phyloP scores from a whole-genome alignment of 164 flowering plant species.

The Akebia trifoliata region DNA sequence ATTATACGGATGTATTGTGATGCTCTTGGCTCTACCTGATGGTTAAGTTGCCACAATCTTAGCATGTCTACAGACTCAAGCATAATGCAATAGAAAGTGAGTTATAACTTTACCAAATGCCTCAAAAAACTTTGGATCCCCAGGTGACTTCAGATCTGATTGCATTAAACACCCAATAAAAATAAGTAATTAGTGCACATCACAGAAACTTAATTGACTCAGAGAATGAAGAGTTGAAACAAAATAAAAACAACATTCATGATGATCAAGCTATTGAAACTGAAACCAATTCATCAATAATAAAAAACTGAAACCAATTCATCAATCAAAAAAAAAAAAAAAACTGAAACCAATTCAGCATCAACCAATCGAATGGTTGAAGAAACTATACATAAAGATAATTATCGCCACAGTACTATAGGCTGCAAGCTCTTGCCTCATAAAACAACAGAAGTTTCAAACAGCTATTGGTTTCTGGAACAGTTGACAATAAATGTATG shows the following conservation, averaged over 20 bases:
- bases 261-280: not conserved
- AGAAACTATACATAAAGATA: too few species aligned
- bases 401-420: too few species aligned
- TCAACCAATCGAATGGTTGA: too few species aligned
- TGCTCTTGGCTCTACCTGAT: not conserved
- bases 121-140: slow-evolving; percentile 69
- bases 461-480: too few species aligned
- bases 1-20: not conserved
- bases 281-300: not conserved
- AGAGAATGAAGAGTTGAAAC: not conserved
- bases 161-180: slow-evolving; percentile 14
- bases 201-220: not conserved
- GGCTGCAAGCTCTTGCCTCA: too few species aligned
- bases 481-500: too few species aligned
- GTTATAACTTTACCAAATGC: slow-evolving; percentile 55
- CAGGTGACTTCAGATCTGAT: slow-evolving; percentile 60
- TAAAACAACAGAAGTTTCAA: too few species aligned
- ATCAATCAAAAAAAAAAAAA: too few species aligned
- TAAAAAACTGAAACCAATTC: too few species aligned
- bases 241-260: not conserved
- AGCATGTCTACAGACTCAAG: not conserved
- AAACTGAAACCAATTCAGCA: too few species aligned
- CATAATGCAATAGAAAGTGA: not conserved
- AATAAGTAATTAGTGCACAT: not conserved
- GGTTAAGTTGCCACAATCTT: not conserved